phyloP scores from a whole-genome alignment of 2,329 filamentous ascomycete genomes.

The Colletotrichum noveboracense region DNA sequence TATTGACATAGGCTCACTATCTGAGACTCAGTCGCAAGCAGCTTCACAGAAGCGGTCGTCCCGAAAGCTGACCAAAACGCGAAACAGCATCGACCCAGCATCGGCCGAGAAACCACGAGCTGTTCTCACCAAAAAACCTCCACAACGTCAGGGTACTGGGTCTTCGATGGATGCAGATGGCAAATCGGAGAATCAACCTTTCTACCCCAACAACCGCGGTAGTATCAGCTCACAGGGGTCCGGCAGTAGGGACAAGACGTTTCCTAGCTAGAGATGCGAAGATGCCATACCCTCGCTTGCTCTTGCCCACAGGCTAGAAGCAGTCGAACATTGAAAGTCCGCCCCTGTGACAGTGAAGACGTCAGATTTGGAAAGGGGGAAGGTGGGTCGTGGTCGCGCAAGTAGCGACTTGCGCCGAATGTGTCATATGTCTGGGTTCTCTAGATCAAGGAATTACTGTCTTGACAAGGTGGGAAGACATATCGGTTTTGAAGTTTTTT shows the following conservation, averaged over 20 bases:
- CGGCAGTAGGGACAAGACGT: conserved; percentile 4
- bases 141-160: conserved; percentile 32
- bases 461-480: not conserved
- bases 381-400: not conserved
- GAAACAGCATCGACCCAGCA: conserved; percentile 38
- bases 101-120: conserved; percentile 35
- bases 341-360: not conserved
- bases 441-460: not conserved
- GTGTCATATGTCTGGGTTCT: not conserved
- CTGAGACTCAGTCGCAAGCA: conserved; percentile 21
- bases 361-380: not conserved
- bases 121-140: conserved; percentile 43
- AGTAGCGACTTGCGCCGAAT: not conserved
- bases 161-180: conserved; percentile 13
- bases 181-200: conserved; percentile 9
- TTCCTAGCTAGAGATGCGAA: not conserved
- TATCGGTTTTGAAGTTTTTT: not conserved
- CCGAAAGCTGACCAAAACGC: conserved; percentile 47
- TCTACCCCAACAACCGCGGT: not conserved
- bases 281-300: not conserved
- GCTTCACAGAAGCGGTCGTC: conserved; percentile 38
- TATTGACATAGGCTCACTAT: conserved; percentile 31
- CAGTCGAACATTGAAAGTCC: not conserved
- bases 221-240: conserved; percentile 19
- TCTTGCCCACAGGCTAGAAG: not conserved